Evolutionary conservation across 352 stramenopile genomes (phyloP).

Genomic region (Elongisporangium prolatum): DNA sequence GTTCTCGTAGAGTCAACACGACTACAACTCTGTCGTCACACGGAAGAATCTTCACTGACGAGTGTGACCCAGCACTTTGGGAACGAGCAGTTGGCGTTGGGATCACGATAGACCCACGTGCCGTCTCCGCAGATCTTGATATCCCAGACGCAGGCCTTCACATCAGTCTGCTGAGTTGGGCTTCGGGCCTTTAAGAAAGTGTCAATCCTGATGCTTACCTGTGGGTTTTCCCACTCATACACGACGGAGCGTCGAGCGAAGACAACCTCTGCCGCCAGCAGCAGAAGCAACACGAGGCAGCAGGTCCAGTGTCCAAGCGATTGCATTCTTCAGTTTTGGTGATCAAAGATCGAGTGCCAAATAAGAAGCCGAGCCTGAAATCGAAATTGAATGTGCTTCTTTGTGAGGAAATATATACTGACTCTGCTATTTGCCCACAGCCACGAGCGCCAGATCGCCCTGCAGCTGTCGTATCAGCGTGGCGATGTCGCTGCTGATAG

Average conservation of each 20-base stretch:
- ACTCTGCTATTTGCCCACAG: slow-evolving; percentile 19
- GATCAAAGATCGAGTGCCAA: background rate
- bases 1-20: too few relatives aligned
- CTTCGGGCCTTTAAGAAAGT: background rate
- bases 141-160: slow-evolving; percentile 53
- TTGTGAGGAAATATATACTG: slow-evolving; percentile 3
- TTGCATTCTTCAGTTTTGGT: background rate
- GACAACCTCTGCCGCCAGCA: background rate
- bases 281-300: background rate
- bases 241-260: slow-evolving; percentile 5
- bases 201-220: slow-evolving; percentile 16
- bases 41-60: background rate
- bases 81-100: slow-evolving; percentile 41
- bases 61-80: slow-evolving; percentile 39
- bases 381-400: slow-evolving; percentile 1
- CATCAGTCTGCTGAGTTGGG: background rate
- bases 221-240: slow-evolving; percentile 22
- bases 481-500: slow-evolving; percentile 26
- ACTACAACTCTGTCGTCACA: background rate
- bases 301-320: background rate
- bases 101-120: slow-evolving; percentile 57
- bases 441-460: slow-evolving; percentile 56
- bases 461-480: slow-evolving; percentile 45
- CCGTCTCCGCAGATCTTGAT: slow-evolving; percentile 56
- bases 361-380: slow-evolving; percentile 11